These are phyloP conservation scores for Trichophyton equinum DNA, from an alignment of 2,329 filamentous ascomycete species.

Conservation along the genomic window DNA sequence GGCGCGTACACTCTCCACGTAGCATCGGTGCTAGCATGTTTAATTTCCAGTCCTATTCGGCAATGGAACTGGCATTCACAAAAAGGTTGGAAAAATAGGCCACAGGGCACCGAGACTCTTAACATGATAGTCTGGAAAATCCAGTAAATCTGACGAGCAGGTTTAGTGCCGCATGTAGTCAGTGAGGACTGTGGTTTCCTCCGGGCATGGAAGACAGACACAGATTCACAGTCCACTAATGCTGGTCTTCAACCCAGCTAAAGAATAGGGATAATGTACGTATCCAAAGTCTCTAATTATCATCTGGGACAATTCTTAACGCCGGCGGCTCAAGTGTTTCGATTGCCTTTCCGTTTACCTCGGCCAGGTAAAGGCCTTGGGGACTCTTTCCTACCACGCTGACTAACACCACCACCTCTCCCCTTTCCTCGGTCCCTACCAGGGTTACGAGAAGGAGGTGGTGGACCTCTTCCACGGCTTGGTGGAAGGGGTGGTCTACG, in stretches of 20 bases:
- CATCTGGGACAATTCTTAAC: neutral
- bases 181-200: neutral
- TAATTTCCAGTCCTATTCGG: neutral
- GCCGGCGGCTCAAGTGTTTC: neutral
- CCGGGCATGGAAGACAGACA: neutral
- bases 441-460: constrained; percentile 8
- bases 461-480: constrained; percentile 13
- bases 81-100: neutral
- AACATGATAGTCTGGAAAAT: neutral
- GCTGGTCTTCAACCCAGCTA: neutral
- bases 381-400: neutral
- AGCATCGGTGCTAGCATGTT: neutral
- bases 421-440: constrained; percentile 14
- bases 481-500: constrained; percentile 17
- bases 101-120: neutral
- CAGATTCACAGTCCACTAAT: neutral
- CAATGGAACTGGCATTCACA: neutral
- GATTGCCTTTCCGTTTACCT: neutral
- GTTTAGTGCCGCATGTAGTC: neutral
- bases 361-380: neutral
- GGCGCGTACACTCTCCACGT: no score
- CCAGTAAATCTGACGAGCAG: neutral
- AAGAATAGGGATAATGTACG: neutral
- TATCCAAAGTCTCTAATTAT: neutral
- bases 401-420: constrained; percentile 16